Evolutionary conservation across 352 stramenopile genomes (phyloP).

Genomic region (Globisporangium emineosum): DNA sequence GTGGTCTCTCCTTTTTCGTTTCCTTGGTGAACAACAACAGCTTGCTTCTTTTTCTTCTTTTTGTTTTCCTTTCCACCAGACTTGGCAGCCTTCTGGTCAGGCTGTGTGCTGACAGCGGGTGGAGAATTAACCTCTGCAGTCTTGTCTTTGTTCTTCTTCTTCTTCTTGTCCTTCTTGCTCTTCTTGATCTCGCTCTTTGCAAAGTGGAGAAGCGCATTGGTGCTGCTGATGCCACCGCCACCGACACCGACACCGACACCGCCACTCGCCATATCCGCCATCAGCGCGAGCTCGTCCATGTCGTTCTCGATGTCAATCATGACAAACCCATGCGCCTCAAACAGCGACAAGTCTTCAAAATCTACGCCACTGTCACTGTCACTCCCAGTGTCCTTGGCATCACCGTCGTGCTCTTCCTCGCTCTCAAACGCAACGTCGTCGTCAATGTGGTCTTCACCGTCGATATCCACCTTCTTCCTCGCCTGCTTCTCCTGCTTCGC

Average conservation of each 20-base stretch:
- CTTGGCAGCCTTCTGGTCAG: background rate
- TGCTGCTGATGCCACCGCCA: no score
- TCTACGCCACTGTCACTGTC: background rate
- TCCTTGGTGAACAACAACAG: background rate
- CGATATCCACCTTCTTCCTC: conserved; percentile 30
- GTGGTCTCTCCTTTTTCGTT: background rate
- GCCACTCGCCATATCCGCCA: conserved; percentile 26
- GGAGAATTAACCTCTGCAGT: background rate
- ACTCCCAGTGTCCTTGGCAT: conserved; percentile 6
- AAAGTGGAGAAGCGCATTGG: background rate
- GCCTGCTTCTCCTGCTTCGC: conserved; percentile 26
- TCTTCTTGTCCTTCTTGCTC: conserved; percentile 24
- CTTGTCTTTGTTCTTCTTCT: conserved; percentile 23
- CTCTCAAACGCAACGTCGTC: conserved; percentile 26
- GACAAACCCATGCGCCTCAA: conserved; percentile 32
- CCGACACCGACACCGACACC: conserved; percentile 3
- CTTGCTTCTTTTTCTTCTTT: background rate
- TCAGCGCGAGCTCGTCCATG: conserved; percentile 35
- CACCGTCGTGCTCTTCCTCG: conserved; percentile 18
- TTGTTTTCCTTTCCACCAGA: background rate
- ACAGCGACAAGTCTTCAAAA: conserved; percentile 18
- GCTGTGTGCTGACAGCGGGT: background rate
- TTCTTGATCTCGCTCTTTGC: conserved; percentile 1
- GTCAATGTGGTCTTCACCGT: conserved; percentile 27
- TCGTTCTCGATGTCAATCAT: conserved; percentile 40